Conservation (phyloP, 2,329 filamentous ascomycete species). For the Biscogniauxia mediterranea region DNA sequence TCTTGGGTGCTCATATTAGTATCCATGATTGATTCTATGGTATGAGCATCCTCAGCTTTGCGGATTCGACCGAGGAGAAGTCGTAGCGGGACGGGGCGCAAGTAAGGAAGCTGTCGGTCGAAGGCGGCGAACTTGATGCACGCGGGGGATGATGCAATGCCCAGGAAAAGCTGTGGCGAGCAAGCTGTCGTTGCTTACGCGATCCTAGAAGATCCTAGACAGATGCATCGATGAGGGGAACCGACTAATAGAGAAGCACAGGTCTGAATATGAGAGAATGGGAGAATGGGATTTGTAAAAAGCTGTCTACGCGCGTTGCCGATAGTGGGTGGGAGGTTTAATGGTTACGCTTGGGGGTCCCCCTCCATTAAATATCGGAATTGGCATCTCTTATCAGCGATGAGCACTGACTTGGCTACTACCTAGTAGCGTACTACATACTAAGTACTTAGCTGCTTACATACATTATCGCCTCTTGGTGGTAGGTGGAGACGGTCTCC, state of each 20-base stretch:
- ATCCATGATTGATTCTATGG: conserved; percentile 43
- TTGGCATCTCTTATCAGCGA: conserved; percentile 12
- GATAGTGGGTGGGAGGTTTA: conserved; percentile 1
- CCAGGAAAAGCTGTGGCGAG: neutral
- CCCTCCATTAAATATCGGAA: conserved; percentile 13
- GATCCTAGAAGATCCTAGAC: neutral
- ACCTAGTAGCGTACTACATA: neutral
- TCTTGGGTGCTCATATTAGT: conserved; percentile 63
- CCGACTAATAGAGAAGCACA: conserved; percentile 6
- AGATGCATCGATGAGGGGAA: neutral
- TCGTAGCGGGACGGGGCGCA: neutral
- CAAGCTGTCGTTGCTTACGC: neutral
- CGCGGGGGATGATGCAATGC: conserved; percentile 4
- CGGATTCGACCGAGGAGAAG: neutral
- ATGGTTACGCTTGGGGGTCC: conserved; percentile 1
- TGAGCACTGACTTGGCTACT: conserved; percentile 4
- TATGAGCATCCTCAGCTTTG: conserved; percentile 20
- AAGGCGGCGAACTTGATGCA: neutral
- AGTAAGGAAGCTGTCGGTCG: neutral
- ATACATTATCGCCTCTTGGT: too few species aligned
- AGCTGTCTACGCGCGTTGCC: conserved; percentile 1
- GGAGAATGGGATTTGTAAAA: conserved; percentile 1
- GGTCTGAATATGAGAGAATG: neutral
- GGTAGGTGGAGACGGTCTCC: too few species aligned
- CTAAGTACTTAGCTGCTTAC: neutral